A percentile compares a stretch with the other conserved stretches of the same genome.
Evolutionary conservation across 192 early-diverging fungal genomes (phyloP).

Genomic region (Diversispora eburnea): DNA sequence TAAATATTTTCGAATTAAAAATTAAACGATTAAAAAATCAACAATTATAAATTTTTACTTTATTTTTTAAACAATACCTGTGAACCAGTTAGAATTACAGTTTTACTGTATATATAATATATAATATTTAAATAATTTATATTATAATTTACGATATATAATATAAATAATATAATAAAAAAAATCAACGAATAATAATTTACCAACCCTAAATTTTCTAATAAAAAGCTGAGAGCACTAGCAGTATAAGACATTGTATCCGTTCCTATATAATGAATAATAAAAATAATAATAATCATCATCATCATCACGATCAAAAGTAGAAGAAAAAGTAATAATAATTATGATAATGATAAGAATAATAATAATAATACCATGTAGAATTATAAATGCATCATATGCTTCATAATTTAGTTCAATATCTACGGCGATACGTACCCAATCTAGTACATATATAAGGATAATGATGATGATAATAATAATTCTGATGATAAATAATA

Average conservation of each 20-base stretch:
- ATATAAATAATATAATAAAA: conserved; percentile 6
- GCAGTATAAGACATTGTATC: conserved; percentile 91
- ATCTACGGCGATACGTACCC: conserved; percentile 94
- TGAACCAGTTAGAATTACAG: conserved; percentile 95
- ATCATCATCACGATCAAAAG: not conserved
- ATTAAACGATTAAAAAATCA: not conserved
- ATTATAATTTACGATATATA: not conserved
- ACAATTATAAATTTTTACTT: not conserved
- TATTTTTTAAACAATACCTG: conserved; percentile 50
- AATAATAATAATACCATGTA: conserved; percentile 56
- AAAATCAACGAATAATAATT: conserved; percentile 2
- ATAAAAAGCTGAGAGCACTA: conserved; percentile 88
- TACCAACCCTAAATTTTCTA: conserved; percentile 85
- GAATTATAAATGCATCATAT: conserved; percentile 93
- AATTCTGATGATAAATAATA: conserved; percentile 34
- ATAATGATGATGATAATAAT: not conserved
- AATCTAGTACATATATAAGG: conserved; percentile 53
- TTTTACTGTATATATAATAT: conserved; percentile 57
- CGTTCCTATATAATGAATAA: conserved; percentile 48
- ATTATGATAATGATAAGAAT: not conserved
- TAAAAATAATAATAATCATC: not conserved
- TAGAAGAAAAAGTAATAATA: not conserved
- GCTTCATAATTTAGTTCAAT: conserved; percentile 91
- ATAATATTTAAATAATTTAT: not conserved
- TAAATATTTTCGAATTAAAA: conserved; percentile 1